Percentiles rank a stretch among this genome's conserved stretches.
Conservation (phyloP, 139 green algal species). For the Pedinophyceae sp. region DNA sequence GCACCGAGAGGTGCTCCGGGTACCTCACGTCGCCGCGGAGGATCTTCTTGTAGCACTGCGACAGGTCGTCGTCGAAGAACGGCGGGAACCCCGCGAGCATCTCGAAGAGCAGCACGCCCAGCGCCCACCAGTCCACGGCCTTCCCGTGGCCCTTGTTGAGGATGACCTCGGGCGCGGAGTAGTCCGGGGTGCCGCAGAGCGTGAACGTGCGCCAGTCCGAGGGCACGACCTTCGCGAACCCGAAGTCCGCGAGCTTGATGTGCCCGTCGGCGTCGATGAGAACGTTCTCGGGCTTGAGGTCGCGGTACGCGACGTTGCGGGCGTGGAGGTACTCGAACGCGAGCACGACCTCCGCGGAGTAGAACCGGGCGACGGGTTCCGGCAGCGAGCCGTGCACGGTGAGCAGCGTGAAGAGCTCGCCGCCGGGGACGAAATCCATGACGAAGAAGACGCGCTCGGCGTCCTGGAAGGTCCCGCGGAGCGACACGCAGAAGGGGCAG, state of each 20-base stretch:
- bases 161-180: slow-evolving; percentile 65
- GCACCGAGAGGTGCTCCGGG: slow-evolving; percentile 18
- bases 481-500: neutral
- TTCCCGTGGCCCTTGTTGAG: slow-evolving; percentile 43
- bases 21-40: slow-evolving; percentile 15
- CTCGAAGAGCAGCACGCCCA: slow-evolving; percentile 73
- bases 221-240: slow-evolving; percentile 43
- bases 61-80: slow-evolving; percentile 51
- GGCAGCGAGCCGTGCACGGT: slow-evolving; percentile 26
- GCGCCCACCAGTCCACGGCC: slow-evolving; percentile 67
- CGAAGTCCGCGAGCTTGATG: slow-evolving; percentile 88
- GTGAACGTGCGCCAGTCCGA: slow-evolving; percentile 1
- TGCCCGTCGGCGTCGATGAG: slow-evolving; percentile 54
- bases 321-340: slow-evolving; percentile 42
- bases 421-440: slow-evolving; percentile 40
- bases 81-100: slow-evolving; percentile 61
- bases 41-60: slow-evolving; percentile 36
- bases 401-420: slow-evolving; percentile 53
- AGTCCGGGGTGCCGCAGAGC: slow-evolving; percentile 51
- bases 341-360: slow-evolving; percentile 63
- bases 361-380: slow-evolving; percentile 25
- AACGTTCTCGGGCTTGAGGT: slow-evolving; percentile 71
- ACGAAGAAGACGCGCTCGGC: slow-evolving; percentile 28
- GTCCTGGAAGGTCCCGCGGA: slow-evolving; percentile 10
- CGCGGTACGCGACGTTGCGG: neutral